Percentiles rank a stretch among this genome's conserved stretches.
These are phyloP conservation scores for Phytophthora tentaculata DNA, from an alignment of 352 stramenopile genomes.

Conservation along the genomic window DNA sequence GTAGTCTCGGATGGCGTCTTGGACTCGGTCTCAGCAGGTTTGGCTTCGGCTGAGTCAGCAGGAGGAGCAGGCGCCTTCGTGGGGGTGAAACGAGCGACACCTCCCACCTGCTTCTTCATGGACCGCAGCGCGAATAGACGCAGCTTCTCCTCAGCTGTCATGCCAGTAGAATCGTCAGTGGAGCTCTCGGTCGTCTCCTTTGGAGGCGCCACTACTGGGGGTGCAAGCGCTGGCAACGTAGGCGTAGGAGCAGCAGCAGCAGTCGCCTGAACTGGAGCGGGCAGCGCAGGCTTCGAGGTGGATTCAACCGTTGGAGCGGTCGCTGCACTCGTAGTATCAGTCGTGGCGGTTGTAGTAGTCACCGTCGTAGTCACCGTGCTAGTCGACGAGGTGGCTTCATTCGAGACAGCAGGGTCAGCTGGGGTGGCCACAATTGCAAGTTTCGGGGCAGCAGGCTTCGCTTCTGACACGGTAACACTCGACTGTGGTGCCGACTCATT, in stretches of 20 bases:
- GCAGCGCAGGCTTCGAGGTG: conserved; percentile 22
- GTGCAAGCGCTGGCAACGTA: conserved; percentile 14
- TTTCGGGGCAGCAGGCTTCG: conserved; percentile 21
- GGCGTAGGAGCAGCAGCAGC: conserved; percentile 10
- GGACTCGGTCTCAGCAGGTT: conserved; percentile 27
- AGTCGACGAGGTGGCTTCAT: conserved; percentile 20
- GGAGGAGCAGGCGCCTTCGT: conserved; percentile 25
- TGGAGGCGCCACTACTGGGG: conserved; percentile 10
- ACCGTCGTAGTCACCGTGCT: conserved; percentile 19
- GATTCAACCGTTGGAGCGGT: conserved; percentile 13
- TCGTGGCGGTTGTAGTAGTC: conserved; percentile 23
- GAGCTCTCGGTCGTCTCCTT: conserved; percentile 20
- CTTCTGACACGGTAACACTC: conserved; percentile 18
- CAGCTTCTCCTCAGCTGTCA: conserved; percentile 69
- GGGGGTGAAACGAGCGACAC: conserved; percentile 32
- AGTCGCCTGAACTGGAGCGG: conserved; percentile 18
- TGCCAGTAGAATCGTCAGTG: conserved; percentile 16
- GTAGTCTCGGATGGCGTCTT: conserved; percentile 26
- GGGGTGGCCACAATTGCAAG: conserved; percentile 14
- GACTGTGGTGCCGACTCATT: conserved; percentile 18
- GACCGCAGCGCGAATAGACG: conserved; percentile 70
- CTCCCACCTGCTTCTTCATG: conserved; percentile 67
- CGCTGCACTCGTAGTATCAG: conserved; percentile 6
- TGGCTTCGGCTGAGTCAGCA: conserved; percentile 25
- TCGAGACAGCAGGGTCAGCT: conserved; percentile 13